Evolutionary conservation across 2,329 filamentous ascomycete species (phyloP).

Genomic region (Amauroascus niger): DNA sequence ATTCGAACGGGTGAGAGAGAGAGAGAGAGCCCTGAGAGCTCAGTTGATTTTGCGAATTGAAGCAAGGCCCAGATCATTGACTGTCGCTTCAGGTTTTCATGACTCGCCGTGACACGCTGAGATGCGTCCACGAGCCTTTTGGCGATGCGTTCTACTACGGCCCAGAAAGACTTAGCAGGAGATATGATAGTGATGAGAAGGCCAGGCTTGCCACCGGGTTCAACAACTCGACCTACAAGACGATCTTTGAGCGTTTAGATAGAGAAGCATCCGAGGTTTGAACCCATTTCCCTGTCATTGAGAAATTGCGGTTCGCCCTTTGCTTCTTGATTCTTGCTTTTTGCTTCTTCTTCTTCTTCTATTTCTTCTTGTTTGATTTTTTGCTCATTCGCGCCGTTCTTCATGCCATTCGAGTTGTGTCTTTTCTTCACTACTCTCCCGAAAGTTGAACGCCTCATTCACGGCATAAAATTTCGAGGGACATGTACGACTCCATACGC

Average conservation of each 20-base stretch:
- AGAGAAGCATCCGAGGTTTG: slow-evolving; percentile 63
- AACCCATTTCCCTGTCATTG: slow-evolving; percentile 27
- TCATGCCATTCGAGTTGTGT: no score
- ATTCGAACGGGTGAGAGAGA: slow-evolving; percentile 70
- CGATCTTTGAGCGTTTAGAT: slow-evolving; percentile 67
- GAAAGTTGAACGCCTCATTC: no score
- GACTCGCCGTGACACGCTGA: slow-evolving; percentile 72
- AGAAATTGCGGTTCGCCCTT: slow-evolving; percentile 15
- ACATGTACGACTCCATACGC: no score
- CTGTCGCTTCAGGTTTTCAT: slow-evolving; percentile 69
- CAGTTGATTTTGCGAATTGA: neutral
- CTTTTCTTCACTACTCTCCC: no score
- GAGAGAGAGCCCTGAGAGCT: neutral
- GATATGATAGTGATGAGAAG: slow-evolving; percentile 63
- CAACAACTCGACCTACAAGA: slow-evolving; percentile 39
- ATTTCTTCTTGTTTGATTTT: neutral
- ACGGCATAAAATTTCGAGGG: no score
- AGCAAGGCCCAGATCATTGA: slow-evolving; percentile 14
- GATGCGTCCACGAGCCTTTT: slow-evolving; percentile 90
- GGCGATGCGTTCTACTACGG: slow-evolving; percentile 95
- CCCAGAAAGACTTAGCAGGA: slow-evolving; percentile 70
- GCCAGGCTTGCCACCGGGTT: slow-evolving; percentile 37
- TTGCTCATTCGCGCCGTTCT: no score
- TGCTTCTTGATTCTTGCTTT: slow-evolving; percentile 21
- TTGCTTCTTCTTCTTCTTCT: slow-evolving; percentile 11